Evolutionary conservation across 2,329 filamentous ascomycete species (phyloP), one percentile per base, ranked within the genome.

Genomic region (Fusarium papillatum): DNA sequence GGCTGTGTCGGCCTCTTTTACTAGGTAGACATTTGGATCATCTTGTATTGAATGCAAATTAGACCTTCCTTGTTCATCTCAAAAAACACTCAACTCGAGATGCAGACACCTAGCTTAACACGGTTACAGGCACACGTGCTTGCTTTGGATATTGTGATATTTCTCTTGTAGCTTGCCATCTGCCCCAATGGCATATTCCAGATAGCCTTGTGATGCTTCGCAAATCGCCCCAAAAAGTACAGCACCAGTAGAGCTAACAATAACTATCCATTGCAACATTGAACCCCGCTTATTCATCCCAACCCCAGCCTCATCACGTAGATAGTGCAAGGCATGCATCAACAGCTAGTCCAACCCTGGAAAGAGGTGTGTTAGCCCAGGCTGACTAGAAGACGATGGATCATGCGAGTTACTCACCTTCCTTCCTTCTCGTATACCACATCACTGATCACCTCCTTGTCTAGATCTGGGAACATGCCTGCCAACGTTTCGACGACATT

Each of bases 381-480:
- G 14, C 11, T 24, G 19, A n/a, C 60, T 7, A 19, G 17, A 7
- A 50, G 16, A 31, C 4, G 4, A 9, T 36, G 22, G 16, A 6
- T 22, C 26, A n/a, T 5, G 50, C 46, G 69, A 2, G 34, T 53
- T 22, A 90, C 94, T 86, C 84, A 96, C 95, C 95, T 92, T 82
- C 97, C 97, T 84, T 98, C 93, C 85, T 99, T 98, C 86, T 97
- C 92, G 83, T 96, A 93, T 31, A 99, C 97, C 48, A 99, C 97
- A 85, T 99, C 97, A 80, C 96, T 96, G 81, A 99, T 98, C 43
- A 99, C 90, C 61, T 99, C 97, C 80, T 92, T 92, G 83, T 99
- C 97, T 63, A 99, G 87, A 81, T 97, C 95, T 1, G 97, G 97
- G 83, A 99, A 99, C 97, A 99, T 99, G 79, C 95, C 94, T 60